These are phyloP conservation scores for Cyberlindnera americana DNA, from an alignment of 805 yeast species.

Conservation along the genomic window DNA sequence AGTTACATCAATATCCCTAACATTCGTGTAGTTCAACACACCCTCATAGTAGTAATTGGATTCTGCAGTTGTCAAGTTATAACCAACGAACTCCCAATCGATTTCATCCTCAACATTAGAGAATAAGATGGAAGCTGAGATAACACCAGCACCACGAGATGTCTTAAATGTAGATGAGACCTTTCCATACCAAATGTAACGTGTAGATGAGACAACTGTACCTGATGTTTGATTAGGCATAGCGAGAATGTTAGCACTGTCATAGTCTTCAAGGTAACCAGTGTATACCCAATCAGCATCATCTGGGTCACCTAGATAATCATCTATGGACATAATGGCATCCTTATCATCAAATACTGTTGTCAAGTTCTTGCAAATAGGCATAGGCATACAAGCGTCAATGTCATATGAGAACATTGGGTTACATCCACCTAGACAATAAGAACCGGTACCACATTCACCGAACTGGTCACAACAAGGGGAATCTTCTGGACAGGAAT, in stretches of 20 bases:
- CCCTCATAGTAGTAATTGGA: constrained; percentile 82
- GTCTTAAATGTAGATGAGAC: constrained; percentile 65
- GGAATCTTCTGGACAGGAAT: constrained; percentile 64
- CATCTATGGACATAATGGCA: constrained; percentile 22
- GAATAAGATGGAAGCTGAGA: constrained; percentile 75
- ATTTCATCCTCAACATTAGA: constrained; percentile 89
- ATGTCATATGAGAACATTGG: constrained; percentile 38
- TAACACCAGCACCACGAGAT: constrained; percentile 78
- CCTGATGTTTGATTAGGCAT: constrained; percentile 79
- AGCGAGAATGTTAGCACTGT: constrained; percentile 58
- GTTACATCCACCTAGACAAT: constrained; percentile 88
- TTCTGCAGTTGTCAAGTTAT: constrained; percentile 62
- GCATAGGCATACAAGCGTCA: constrained; percentile 82
- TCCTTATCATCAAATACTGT: constrained; percentile 40
- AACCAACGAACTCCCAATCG: constrained; percentile 85
- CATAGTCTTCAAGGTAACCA: constrained; percentile 54
- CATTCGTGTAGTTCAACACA: constrained; percentile 61
- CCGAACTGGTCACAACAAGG: constrained; percentile 91
- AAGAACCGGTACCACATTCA: constrained; percentile 69
- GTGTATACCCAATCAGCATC: constrained; percentile 64
- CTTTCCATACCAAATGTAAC: constrained; percentile 86
- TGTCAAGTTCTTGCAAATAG: constrained; percentile 54
- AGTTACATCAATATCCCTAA: constrained; percentile 37
- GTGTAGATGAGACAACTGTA: constrained; percentile 74
- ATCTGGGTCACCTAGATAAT: constrained; percentile 62